These are phyloP conservation scores for Neodidymelliopsis sp. DNA, from an alignment of 2,329 filamentous ascomycete species.

Conservation along the genomic window DNA sequence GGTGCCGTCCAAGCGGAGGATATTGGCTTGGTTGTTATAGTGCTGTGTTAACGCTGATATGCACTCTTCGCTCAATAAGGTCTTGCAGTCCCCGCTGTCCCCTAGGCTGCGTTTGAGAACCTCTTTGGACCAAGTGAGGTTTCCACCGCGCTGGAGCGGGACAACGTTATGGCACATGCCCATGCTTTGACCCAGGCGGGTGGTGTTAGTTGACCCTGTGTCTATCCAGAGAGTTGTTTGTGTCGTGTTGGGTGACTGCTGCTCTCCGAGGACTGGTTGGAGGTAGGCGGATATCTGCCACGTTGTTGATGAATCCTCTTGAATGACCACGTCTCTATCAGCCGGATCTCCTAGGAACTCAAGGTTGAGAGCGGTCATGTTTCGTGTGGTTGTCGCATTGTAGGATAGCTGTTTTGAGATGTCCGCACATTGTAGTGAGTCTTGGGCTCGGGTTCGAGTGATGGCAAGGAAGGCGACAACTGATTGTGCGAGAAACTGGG, in stretches of 20 bases:
- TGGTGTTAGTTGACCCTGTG: neutral
- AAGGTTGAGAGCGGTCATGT: neutral
- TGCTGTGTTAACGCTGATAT: neutral
- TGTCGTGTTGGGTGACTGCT: neutral
- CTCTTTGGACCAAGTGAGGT: conserved; percentile 2
- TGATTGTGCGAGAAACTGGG: too few relatives aligned
- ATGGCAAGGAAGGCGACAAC: neutral
- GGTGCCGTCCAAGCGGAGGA: neutral
- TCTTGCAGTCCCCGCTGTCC: conserved; percentile 7
- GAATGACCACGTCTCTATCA: neutral
- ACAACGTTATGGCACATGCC: conserved; percentile 5
- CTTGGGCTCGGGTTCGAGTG: neutral
- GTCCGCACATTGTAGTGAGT: neutral
- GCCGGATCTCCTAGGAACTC: neutral
- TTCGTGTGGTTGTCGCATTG: neutral
- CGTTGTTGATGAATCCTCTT: neutral
- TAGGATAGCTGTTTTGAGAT: neutral
- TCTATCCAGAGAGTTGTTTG: conserved; percentile 5
- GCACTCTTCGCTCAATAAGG: conserved; percentile 1
- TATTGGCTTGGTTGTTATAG: neutral
- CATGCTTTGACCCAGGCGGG: neutral
- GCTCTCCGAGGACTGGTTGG: neutral
- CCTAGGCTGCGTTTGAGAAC: conserved; percentile 2
- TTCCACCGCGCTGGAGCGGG: neutral
- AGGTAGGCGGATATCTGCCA: neutral